Conservation (phyloP, 2,329 filamentous ascomycete species). For the Chaetomium globosum region DNA sequence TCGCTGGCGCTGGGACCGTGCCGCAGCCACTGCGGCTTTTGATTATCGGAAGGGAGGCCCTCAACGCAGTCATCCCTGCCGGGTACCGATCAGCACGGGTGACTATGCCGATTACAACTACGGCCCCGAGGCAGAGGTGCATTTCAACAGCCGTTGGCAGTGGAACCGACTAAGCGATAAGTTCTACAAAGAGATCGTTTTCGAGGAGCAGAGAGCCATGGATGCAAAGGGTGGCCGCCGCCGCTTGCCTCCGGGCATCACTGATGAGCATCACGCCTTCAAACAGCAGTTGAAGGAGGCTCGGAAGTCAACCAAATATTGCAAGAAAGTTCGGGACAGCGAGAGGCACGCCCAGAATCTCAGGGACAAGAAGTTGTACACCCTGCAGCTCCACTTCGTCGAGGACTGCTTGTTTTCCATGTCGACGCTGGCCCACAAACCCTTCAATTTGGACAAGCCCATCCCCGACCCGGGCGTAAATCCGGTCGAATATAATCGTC, state of each 20-base stretch:
- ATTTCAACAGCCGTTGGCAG: slow-evolving; percentile 19
- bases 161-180: background rate
- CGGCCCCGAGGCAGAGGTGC: slow-evolving; percentile 13
- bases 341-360: slow-evolving; percentile 8
- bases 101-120: background rate
- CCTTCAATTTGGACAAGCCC: slow-evolving; percentile 25
- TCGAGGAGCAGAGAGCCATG: background rate
- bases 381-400: background rate
- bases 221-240: background rate
- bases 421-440: slow-evolving; percentile 1
- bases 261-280: background rate
- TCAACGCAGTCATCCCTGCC: slow-evolving; percentile 27
- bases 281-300: background rate
- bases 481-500: background rate
- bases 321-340: background rate
- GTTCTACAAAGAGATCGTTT: background rate
- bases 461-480: slow-evolving; percentile 16
- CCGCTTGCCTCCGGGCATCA: background rate
- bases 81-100: background rate
- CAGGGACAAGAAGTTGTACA: background rate
- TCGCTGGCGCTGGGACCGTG: slow-evolving; percentile 16
- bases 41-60: slow-evolving; percentile 30
- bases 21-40: background rate
- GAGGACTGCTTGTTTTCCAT: slow-evolving; percentile 23
- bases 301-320: background rate